These are phyloP conservation scores for Protomyces pachydermus DNA, from an alignment of 1,139 yeast genomes.

Conservation along the genomic window DNA sequence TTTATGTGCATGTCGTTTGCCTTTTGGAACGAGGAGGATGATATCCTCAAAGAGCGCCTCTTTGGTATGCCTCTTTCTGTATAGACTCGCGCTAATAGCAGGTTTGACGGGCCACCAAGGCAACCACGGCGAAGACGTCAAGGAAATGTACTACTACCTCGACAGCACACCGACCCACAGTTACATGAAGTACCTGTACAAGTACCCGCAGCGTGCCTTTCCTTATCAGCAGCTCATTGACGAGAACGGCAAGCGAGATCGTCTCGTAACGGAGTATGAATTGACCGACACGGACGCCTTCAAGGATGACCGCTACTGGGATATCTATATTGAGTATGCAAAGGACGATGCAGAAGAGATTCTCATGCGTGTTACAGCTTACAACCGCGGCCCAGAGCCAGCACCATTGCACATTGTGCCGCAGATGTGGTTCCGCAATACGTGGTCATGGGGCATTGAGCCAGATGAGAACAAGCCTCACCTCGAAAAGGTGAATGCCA, in stretches of 20 bases:
- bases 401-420: constrained; percentile 88
- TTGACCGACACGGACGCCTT: constrained; percentile 70
- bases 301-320: constrained; percentile 78
- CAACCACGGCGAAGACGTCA: constrained; percentile 94
- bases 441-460: constrained; percentile 84
- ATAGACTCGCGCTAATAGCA: neutral
- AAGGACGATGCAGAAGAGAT: constrained; percentile 78
- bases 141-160: constrained; percentile 75
- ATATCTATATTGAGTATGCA: constrained; percentile 86
- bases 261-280: constrained; percentile 67
- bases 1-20: constrained; percentile 71
- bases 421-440: constrained; percentile 79
- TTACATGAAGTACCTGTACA: constrained; percentile 86
- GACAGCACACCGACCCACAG: constrained; percentile 94
- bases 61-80: constrained; percentile 49
- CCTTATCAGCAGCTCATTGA: constrained; percentile 75
- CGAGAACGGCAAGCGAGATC: constrained; percentile 60
- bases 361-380: constrained; percentile 80
- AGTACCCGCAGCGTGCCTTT: constrained; percentile 79
- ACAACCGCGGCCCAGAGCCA: constrained; percentile 73
- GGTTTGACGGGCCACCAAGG: constrained; percentile 82
- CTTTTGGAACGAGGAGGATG: constrained; percentile 89
- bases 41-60: constrained; percentile 75
- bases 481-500: constrained; percentile 45
- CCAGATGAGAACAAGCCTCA: constrained; percentile 53